Base-by-base conservation (phyloP, 208 protist genomes). In the Trypanosoma platydactyli region DNA sequence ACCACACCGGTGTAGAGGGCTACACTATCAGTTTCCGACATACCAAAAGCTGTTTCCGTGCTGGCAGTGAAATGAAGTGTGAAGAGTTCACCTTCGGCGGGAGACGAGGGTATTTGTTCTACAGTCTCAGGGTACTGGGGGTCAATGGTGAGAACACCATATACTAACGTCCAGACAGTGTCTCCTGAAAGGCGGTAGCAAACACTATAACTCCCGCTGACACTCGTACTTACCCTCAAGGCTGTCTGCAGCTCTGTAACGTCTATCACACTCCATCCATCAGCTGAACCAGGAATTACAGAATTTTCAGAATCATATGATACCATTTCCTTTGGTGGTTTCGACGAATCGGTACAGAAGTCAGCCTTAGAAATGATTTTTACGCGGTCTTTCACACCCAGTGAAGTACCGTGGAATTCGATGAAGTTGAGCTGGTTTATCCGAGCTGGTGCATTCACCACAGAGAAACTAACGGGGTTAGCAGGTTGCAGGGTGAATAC, bases 151-250 rank as follows among this genome's bases (percentile, higher is more conserved):
- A 96, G 81, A 73, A 84, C 67, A 35, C 72, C 62, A 75, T 96
- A 93, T 44, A 96, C 84, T n/a, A 91, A 71, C 25, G 91, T 96
- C 88, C 91, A 96, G 42, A 94, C 86, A 44, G 76, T 80, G 57
- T 96, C 91, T 18, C 61, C 55, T 25, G 72, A 74, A 22, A 94
- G 81, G 12, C 79, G 77, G 74, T 96, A 96, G 63, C 91, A 96
- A 61, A 96, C 86, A 58, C 81, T 94, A 69, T 78, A 94, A 4
- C 33, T 79, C 5, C 86, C 91, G 9, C 51, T 76, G 13, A 38
- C 60, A 9, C n/a, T 77, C 9, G 82, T 69, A 40, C 73, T 88
- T 62, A 96, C 81, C 72, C 81, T 86, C 51, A 96, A 62, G 35
- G 69, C 58, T 20, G 81, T 61, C 38, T 58, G 77, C 13, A 75